Conservation (phyloP, 192 early-diverging fungal species). For the Podila epicladia region DNA sequence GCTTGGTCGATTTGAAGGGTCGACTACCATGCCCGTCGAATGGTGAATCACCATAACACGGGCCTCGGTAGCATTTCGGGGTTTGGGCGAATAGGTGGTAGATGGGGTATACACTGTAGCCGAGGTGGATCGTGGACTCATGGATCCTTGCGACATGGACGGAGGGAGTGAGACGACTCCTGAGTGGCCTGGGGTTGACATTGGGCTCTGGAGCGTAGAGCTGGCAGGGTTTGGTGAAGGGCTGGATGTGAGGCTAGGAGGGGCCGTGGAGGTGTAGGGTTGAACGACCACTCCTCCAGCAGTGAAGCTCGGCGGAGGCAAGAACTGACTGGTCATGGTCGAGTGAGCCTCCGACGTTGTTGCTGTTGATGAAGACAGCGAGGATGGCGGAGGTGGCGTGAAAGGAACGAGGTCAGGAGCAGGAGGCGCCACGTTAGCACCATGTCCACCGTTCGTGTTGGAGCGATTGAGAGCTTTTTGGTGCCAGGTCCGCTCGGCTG, state of each 20-base stretch:
- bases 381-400: not conserved
- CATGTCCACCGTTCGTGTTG: not conserved
- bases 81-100: not conserved
- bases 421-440: not conserved
- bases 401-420: not conserved
- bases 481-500: not conserved
- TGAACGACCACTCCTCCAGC: not conserved
- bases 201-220: not conserved
- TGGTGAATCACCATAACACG: conserved; percentile 12
- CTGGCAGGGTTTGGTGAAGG: not conserved
- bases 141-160: not conserved
- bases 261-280: no score
- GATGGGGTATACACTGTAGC: not conserved
- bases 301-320: not conserved
- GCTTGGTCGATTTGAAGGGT: conserved; percentile 25
- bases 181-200: not conserved
- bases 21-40: conserved; percentile 8
- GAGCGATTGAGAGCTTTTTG: not conserved
- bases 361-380: not conserved
- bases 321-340: not conserved
- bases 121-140: not conserved
- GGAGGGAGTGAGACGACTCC: not conserved
- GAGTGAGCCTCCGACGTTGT: not conserved
- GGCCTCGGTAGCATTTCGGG: conserved; percentile 2
- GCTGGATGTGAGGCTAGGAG: not conserved